Percentiles rank a stretch among this genome's conserved stretches.
phyloP scores from a whole-genome alignment of 805 yeast genomes.

The Komagataella mondaviorum region DNA sequence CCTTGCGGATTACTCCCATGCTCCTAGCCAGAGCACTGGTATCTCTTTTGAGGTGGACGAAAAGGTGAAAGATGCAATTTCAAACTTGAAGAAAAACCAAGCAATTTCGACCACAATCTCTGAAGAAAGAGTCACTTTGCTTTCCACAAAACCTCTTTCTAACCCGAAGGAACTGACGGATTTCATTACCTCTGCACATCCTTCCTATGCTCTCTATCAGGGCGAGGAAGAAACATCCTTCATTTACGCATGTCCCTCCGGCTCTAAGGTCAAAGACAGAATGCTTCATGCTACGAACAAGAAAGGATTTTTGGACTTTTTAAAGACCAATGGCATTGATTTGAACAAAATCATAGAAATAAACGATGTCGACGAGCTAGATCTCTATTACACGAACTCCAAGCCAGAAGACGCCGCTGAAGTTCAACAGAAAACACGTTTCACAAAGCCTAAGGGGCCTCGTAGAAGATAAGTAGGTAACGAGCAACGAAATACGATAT shows the following conservation, averaged over 20 bases:
- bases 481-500: neutral
- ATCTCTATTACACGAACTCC: constrained; percentile 20
- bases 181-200: constrained; percentile 25
- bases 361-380: constrained; percentile 63
- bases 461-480: constrained; percentile 28
- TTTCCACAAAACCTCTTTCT: constrained; percentile 8
- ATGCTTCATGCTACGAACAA: constrained; percentile 87
- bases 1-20: constrained; percentile 4
- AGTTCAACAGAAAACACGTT: constrained; percentile 19
- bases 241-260: constrained; percentile 82
- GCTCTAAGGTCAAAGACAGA: constrained; percentile 78
- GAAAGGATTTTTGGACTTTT: constrained; percentile 39
- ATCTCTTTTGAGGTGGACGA: constrained; percentile 5
- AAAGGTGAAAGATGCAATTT: constrained; percentile 1
- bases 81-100: constrained; percentile 12
- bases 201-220: constrained; percentile 47
- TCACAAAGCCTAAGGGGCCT: constrained; percentile 61
- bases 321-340: constrained; percentile 21
- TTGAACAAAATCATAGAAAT: constrained; percentile 45
- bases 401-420: constrained; percentile 6
- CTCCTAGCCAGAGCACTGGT: constrained; percentile 1
- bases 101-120: constrained; percentile 41
- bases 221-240: constrained; percentile 29
- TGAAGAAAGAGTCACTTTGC: constrained; percentile 6
- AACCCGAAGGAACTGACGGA: constrained; percentile 12